Base-by-base conservation (phyloP, 1,284 basidiomycete species). In the Athelia sp. region DNA sequence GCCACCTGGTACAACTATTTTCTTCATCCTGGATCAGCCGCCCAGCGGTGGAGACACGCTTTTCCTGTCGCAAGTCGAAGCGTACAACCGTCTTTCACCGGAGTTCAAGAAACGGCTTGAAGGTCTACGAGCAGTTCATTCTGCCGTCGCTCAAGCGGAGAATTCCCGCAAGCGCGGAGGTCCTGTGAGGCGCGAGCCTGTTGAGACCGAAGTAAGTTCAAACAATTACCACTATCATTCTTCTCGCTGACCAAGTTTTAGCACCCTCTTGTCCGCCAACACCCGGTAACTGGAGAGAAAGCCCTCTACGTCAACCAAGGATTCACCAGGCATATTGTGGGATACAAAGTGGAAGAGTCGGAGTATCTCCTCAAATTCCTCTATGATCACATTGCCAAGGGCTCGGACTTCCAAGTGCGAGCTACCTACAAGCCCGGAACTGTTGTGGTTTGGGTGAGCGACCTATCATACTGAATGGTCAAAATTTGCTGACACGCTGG, bases 71-170 rank as follows among this genome's bases (percentile, higher is more conserved):
- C 76, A 80, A 55, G 78, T 76, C 50, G 79, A 81, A 52, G 81
- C 82, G 1, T 86, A 84, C 71, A 79, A 79, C 42, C 75, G 79
- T n/a, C 76, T 89, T 49, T 87, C 84, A 0, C 76, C 77, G n/a
- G 75, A 76, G 44, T 82, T 89, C 70, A 67, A 77, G 55, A 74
- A 76, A 48, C 79, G 79, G 59, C 76, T 89, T 43, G 80, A 85
- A 62, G 79, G 78, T 8, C 71, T 87, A 1, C 65, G 70, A 14
- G 84, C 80, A 2, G 71, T 86, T 2, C 86, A 89, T 64, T 81
- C 80, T 2, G 82, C 81, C 10, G 71, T 82, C 43, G 71, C 71
- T 22, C 83, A 85, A 58, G 81, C 83, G 8, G 76, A 82, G 14
- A 65, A 66, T 50, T 79, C 81, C 2, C 66, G 70, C 43, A 70